phyloP scores from a whole-genome alignment of 2,329 filamentous ascomycete genomes.

The Trichoderma sp. region DNA sequence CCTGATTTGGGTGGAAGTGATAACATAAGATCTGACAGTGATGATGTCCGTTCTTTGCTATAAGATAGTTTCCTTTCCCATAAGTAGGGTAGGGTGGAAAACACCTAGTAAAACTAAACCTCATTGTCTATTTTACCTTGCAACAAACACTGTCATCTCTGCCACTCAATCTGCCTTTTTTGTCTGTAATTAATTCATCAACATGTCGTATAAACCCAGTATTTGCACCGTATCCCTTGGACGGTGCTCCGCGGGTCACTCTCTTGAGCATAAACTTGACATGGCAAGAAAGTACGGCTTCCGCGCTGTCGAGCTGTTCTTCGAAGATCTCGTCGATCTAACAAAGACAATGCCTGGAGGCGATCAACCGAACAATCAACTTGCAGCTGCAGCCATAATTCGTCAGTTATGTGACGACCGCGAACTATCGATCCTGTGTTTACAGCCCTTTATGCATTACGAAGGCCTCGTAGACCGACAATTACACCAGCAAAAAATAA shows the following conservation, averaged over 20 bases:
- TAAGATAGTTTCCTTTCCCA: not conserved
- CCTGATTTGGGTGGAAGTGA: not conserved
- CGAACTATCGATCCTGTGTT: constrained; percentile 55
- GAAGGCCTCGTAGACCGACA: constrained; percentile 66
- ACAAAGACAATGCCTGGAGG: constrained; percentile 46
- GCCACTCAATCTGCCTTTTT: not conserved
- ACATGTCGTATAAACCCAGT: constrained; percentile 46
- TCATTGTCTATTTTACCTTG: not conserved
- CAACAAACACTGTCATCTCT: not conserved
- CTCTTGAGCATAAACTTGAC: constrained; percentile 63
- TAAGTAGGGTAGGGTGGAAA: not conserved
- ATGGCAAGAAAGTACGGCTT: constrained; percentile 64
- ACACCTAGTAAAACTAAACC: not conserved
- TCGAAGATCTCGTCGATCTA: constrained; percentile 68
- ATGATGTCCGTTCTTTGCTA: not conserved
- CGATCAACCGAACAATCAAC: constrained; percentile 41
- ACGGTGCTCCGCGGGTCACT: constrained; percentile 65
- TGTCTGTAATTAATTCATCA: not conserved
- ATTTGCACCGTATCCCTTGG: constrained; percentile 79
- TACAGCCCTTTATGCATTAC: constrained; percentile 77
- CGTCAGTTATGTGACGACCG: constrained; percentile 55
- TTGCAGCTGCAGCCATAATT: constrained; percentile 58
- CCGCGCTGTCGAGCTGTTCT: constrained; percentile 71
- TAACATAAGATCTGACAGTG: not conserved
- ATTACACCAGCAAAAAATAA: constrained; percentile 55